phyloP scores from a whole-genome alignment of 2,329 filamentous ascomycete species.

The Paraconiothyrium sp. region DNA sequence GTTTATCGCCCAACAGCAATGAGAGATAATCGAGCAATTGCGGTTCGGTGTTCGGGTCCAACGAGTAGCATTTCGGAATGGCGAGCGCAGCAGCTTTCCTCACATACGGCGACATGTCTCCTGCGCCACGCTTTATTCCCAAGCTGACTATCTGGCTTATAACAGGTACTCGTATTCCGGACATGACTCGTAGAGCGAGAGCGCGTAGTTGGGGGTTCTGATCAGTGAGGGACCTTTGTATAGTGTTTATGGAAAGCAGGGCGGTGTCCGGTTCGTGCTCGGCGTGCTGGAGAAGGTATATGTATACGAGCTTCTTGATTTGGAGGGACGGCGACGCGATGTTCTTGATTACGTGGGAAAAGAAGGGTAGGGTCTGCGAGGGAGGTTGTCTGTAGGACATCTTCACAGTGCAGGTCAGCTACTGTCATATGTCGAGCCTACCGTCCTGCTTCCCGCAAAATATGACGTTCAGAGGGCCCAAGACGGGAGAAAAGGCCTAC shows the following conservation, averaged over 20 bases:
- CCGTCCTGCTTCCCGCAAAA: constrained; percentile 9
- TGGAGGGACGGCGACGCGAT: constrained; percentile 92
- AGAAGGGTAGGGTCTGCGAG: constrained; percentile 79
- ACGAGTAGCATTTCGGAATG: constrained; percentile 92
- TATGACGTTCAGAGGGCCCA: constrained; percentile 5
- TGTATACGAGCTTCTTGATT: constrained; percentile 98
- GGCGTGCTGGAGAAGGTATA: constrained; percentile 96
- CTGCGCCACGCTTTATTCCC: constrained; percentile 91
- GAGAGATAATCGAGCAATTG: constrained; percentile 85
- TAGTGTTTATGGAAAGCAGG: constrained; percentile 96
- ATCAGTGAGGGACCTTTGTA: constrained; percentile 96
- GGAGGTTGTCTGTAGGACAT: constrained; percentile 92
- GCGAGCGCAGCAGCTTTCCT: constrained; percentile 91
- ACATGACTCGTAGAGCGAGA: constrained; percentile 95
- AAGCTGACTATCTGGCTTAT: constrained; percentile 97
- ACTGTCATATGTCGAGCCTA: constrained; percentile 15
- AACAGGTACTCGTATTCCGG: constrained; percentile 93
- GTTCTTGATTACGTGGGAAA: constrained; percentile 98
- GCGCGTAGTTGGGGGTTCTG: constrained; percentile 89
- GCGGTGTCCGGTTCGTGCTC: constrained; percentile 96
- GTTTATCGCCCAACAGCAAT: constrained; percentile 83
- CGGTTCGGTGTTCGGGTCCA: constrained; percentile 86
- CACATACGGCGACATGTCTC: constrained; percentile 94
- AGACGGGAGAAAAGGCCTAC: constrained; percentile 62
- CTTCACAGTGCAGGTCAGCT: constrained; percentile 58